Base-by-base conservation (phyloP, 169 alveolate species). In the Cardiosporidium cionae region DNA sequence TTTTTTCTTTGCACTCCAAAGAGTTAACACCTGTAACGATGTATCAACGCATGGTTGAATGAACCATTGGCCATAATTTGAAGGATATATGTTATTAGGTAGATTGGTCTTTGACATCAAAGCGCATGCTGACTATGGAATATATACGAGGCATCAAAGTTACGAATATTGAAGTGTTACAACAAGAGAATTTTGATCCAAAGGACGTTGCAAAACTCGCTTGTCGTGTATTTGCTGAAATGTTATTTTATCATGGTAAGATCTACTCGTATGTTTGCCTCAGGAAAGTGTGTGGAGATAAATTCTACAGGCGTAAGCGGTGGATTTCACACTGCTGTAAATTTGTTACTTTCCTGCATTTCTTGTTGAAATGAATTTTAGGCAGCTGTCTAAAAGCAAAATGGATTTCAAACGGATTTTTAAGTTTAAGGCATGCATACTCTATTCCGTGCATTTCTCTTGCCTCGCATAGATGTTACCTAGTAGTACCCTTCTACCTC, bases 91-190 rank as follows among this genome's bases (percentile, higher is more conserved):
- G 16, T 44, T 44, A 16, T 44, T 52, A 84, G 69, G 65, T 84
- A 4, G 86, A 84, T 65, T 62, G 77, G 31, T 65, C 72, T 7
- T 76, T 36, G 0, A 77, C 86, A 0, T 78, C 82, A 2, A 44
- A 70, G 32, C 74, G 91, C 54, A 84, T 88, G 34, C 35, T 87
- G 29, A 81, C 88, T n/a, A 79, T 83, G 86, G 90, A 89, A 23
- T 87, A 82, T 75, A 85, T 86, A 28, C 0, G 70, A 3, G 95
- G 95, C 22, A 72, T 74, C 5, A 83, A 84, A 37, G 75, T 87
- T 16, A 78, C 90, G 23, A 79, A 90, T 52, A 37, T 68, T 23
- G 74, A 69, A 4, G 79, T 79, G 44, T 63, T 87, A 34, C 23
- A 78, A 54, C 25, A 79, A 23, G 0, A 66, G 63, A 86, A 85